phyloP scores from a whole-genome alignment of 2,329 filamentous ascomycete species.

The Monilinia vaccinii-corymbosi region DNA sequence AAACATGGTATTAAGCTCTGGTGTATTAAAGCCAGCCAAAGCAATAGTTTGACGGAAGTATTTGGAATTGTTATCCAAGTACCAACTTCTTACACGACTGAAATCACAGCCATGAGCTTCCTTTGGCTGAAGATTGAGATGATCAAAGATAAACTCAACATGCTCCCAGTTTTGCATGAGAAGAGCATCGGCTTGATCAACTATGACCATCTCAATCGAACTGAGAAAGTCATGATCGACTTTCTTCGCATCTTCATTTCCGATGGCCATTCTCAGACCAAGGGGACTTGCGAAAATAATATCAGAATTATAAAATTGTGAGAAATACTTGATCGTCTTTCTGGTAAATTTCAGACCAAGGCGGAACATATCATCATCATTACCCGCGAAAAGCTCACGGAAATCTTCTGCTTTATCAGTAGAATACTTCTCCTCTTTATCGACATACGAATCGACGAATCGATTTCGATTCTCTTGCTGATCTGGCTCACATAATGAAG shows the following conservation, averaged over 20 bases:
- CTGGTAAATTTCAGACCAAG: constrained; percentile 94
- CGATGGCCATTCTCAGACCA: constrained; percentile 83
- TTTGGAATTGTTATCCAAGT: constrained; percentile 77
- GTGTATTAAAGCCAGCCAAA: constrained; percentile 74
- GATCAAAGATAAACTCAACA: constrained; percentile 81
- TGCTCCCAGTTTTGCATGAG: constrained; percentile 99
- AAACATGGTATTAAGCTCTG: constrained; percentile 75
- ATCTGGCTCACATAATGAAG: constrained; percentile 67
- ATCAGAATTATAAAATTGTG: constrained; percentile 93
- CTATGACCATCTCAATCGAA: constrained; percentile 81
- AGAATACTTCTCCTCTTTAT: constrained; percentile 58
- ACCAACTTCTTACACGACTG: constrained; percentile 81
- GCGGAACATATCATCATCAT: constrained; percentile 95
- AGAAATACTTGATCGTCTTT: constrained; percentile 90
- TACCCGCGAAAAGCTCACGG: constrained; percentile 80
- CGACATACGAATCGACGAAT: constrained; percentile 75
- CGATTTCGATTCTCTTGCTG: constrained; percentile 93
- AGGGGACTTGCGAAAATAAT: constrained; percentile 88
- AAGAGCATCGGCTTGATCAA: constrained; percentile 87
- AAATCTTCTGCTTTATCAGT: constrained; percentile 78
- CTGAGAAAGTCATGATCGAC: constrained; percentile 84
- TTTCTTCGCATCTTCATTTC: constrained; percentile 58
- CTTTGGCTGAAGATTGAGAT: constrained; percentile 83
- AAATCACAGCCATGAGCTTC: constrained; percentile 92
- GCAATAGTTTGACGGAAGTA: constrained; percentile 80